Base-by-base conservation (phyloP, 495 filamentous ascomycete genomes). In the Bacidia gigantensis region DNA sequence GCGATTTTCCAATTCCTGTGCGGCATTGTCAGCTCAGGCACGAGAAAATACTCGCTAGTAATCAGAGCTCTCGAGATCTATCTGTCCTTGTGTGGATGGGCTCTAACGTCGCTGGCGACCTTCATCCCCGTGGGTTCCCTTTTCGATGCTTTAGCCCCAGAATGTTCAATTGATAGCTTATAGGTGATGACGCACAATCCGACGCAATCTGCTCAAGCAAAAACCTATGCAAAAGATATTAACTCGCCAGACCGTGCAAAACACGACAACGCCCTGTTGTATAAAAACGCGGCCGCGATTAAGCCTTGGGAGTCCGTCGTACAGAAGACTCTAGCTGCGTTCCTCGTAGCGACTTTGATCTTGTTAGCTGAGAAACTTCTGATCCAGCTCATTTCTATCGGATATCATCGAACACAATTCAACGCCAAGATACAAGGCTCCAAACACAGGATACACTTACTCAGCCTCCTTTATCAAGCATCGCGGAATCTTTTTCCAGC, bases 341-440 rank as follows among this genome's bases (percentile, higher is more conserved):
- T 80, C 21, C 71, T 95, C n/a, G 70, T 94, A 43, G 84, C 84
- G 47, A 76, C 84, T 11, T 62, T 89, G 49, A 80, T 97, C 44
- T 83, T 82, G 49, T 72, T 96, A 20, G 80, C 64, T 3, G 87
- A 96, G 64, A 93, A 93, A 62, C 64, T 85, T 29, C 66, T 95
- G 22, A 82, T 97, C 29, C 92, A 95, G 69, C 72, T 96, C 32
- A 94, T 97, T 63, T 90, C 85, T 43, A 87, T 98, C 62, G 83
- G 82, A 53, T 98, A 98, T 64, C 90, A 98, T 65, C 84, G 88
- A 54, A 84, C 89, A 58, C 92, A 95, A 55, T 97, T 97, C 65
- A 81, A 87, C 54, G 69, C 75, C 25, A 81, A 85, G 54, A 95
- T 98, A 71, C 83, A 87, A 56, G 78, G 85, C 41, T 92, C 87